A percentile compares a stretch with the other conserved stretches of the same genome.
Evolutionary conservation across 2,329 filamentous ascomycete species (phyloP).

Genomic region (Didymella pinodella): DNA sequence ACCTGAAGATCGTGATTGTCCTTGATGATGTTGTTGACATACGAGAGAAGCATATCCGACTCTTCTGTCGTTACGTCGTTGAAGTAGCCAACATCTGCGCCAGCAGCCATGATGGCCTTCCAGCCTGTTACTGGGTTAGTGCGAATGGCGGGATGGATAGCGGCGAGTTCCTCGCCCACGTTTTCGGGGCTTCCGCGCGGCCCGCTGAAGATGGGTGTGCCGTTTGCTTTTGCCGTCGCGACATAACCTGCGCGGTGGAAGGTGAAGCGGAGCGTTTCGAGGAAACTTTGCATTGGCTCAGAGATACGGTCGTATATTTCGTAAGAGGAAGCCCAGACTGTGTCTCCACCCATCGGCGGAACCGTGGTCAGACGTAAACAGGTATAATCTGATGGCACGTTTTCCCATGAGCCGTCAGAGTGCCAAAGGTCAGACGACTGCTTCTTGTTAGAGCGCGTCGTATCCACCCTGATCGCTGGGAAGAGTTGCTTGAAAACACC

Average conservation of each 20-base stretch:
- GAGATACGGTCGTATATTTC: slow-evolving; percentile 48
- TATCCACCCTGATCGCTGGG: no score
- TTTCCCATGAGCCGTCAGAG: slow-evolving; percentile 71
- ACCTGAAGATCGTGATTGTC: slow-evolving; percentile 54
- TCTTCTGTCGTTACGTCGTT: slow-evolving; percentile 50
- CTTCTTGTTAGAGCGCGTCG: no score
- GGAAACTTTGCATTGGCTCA: slow-evolving; percentile 30
- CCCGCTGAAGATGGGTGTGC: slow-evolving; percentile 23
- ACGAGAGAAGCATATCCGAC: slow-evolving; percentile 14
- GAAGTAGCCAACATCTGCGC: slow-evolving; percentile 43
- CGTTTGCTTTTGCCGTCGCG: slow-evolving; percentile 16
- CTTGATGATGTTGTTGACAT: slow-evolving; percentile 30
- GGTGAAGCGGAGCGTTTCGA: slow-evolving; percentile 37
- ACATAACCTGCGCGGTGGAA: no score
- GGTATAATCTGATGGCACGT: slow-evolving; percentile 69
- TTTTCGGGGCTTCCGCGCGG: slow-evolving; percentile 37
- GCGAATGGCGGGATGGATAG: slow-evolving; percentile 40
- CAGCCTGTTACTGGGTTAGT: slow-evolving; percentile 47
- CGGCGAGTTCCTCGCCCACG: slow-evolving; percentile 29
- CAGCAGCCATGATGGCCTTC: slow-evolving; percentile 44
- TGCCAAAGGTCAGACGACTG: slow-evolving; percentile 52
- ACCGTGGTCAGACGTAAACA: slow-evolving; percentile 59
- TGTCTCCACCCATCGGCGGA: no score
- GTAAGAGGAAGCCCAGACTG: slow-evolving; percentile 55
- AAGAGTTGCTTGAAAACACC: no score